These are phyloP conservation scores for Laburnicola sp. DNA, from an alignment of 2,329 filamentous ascomycete genomes.

Conservation along the genomic window DNA sequence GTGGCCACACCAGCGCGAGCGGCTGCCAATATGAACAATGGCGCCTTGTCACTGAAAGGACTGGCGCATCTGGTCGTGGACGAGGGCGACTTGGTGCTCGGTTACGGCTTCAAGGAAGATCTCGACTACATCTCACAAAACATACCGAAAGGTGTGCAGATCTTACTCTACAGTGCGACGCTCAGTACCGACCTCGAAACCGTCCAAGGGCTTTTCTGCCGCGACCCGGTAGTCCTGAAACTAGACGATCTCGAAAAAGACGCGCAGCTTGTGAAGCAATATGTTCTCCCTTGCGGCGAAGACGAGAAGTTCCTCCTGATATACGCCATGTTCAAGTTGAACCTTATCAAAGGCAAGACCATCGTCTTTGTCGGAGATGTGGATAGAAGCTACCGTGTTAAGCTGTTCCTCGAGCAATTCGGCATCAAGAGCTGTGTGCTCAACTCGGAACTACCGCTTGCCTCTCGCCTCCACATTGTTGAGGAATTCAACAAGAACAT, in stretches of 20 bases:
- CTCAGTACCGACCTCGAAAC: constrained; percentile 84
- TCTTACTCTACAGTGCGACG: constrained; percentile 91
- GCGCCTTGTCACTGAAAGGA: constrained; percentile 69
- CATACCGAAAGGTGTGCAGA: constrained; percentile 84
- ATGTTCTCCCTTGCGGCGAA: constrained; percentile 88
- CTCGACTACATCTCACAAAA: constrained; percentile 76
- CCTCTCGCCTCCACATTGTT: constrained; percentile 89
- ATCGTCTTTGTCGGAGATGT: constrained; percentile 84
- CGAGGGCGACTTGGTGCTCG: constrained; percentile 90
- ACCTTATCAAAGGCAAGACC: constrained; percentile 90
- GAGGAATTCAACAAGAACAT: constrained; percentile 96
- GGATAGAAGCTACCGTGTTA: constrained; percentile 86
- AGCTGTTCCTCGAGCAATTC: constrained; percentile 96
- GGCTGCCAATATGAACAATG: constrained; percentile 73
- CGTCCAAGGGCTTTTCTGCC: constrained; percentile 82
- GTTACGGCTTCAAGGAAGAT: constrained; percentile 92
- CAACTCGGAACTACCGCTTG: constrained; percentile 92
- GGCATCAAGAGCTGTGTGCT: constrained; percentile 90
- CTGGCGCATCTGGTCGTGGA: constrained; percentile 84
- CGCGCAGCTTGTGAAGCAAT: constrained; percentile 78
- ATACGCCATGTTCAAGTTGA: constrained; percentile 94
- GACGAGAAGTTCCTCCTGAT: constrained; percentile 94
- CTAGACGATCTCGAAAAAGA: constrained; percentile 81
- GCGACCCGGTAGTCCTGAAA: constrained; percentile 76
- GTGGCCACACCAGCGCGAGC: constrained; percentile 89